These are phyloP conservation scores for Bjerkandera adusta DNA, from an alignment of 1,284 basidiomycete genomes.

Conservation along the genomic window DNA sequence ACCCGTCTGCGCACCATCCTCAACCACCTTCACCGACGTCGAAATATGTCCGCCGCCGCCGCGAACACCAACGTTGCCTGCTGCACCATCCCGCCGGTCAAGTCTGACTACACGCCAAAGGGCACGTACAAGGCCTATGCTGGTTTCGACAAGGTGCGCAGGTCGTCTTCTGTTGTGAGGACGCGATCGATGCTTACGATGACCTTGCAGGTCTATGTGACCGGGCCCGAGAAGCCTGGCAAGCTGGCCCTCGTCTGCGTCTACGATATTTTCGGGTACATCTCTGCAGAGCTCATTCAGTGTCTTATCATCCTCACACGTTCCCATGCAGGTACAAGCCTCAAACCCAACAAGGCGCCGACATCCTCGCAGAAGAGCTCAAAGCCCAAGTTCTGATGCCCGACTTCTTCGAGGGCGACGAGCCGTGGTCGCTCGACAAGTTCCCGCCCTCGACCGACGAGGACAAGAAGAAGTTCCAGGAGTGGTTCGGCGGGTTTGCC, in stretches of 20 bases:
- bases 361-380: slow-evolving; percentile 53
- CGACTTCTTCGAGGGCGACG: slow-evolving; percentile 59
- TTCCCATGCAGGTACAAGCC: slow-evolving; percentile 42
- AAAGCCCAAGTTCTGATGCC: slow-evolving; percentile 60
- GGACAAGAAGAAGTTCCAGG: slow-evolving; percentile 47
- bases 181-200: neutral
- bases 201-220: slow-evolving; percentile 44
- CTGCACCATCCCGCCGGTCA: slow-evolving; percentile 55
- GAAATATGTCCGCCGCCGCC: slow-evolving; percentile 38
- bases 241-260: slow-evolving; percentile 55
- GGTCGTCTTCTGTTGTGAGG: neutral
- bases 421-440: slow-evolving; percentile 45
- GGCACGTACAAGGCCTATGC: slow-evolving; percentile 44
- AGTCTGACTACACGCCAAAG: slow-evolving; percentile 50
- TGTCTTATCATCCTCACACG: slow-evolving; percentile 12
- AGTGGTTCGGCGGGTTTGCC: slow-evolving; percentile 52
- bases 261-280: slow-evolving; percentile 65
- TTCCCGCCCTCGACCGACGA: slow-evolving; percentile 55
- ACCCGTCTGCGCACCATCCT: slow-evolving; percentile 40
- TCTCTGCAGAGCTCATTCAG: slow-evolving; percentile 9
- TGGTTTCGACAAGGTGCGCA: slow-evolving; percentile 33
- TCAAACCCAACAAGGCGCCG: slow-evolving; percentile 61
- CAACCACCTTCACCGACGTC: slow-evolving; percentile 37
- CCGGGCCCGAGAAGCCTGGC: slow-evolving; percentile 42
- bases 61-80: slow-evolving; percentile 56